These are phyloP conservation scores for Diutina mesorugosa DNA, from an alignment of 1,139 yeast genomes.

Conservation along the genomic window DNA sequence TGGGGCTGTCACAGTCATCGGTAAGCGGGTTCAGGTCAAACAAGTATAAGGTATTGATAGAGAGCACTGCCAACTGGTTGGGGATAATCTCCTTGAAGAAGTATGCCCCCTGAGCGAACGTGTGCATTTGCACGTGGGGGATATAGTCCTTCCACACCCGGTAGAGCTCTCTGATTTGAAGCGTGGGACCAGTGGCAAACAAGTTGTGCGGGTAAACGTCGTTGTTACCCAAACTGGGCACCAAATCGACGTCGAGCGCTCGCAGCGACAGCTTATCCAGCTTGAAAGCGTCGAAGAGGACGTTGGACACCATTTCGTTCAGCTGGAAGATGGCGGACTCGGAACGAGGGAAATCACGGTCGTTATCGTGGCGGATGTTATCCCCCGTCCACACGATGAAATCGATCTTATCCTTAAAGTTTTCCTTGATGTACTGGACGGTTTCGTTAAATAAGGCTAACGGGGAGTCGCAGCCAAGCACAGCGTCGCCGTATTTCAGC, in stretches of 20 bases:
- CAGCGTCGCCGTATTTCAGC: conserved; percentile 63
- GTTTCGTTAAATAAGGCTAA: conserved; percentile 48
- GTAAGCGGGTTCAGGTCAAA: conserved; percentile 71
- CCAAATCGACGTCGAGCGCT: conserved; percentile 23
- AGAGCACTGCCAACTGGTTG: conserved; percentile 58
- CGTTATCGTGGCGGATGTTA: conserved; percentile 77
- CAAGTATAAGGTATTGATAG: conserved; percentile 65
- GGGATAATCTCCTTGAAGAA: conserved; percentile 70
- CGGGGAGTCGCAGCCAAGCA: conserved; percentile 65
- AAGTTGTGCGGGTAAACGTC: conserved; percentile 84
- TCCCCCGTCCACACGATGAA: conserved; percentile 89
- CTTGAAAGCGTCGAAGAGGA: conserved; percentile 38
- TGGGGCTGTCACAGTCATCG: conserved; percentile 59
- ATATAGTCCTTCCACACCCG: conserved; percentile 61
- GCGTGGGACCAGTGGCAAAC: conserved; percentile 74
- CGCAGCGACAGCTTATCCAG: conserved; percentile 21
- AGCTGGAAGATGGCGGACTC: conserved; percentile 56
- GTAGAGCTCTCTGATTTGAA: conserved; percentile 67
- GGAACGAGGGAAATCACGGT: conserved; percentile 58
- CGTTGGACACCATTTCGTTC: conserved; percentile 47
- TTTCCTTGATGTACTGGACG: conserved; percentile 48
- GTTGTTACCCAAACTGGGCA: conserved; percentile 74
- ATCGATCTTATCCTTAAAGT: conserved; percentile 64
- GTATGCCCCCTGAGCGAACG: conserved; percentile 64
- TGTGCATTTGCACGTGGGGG: conserved; percentile 69